A percentile compares a stretch with the other conserved stretches of the same genome.
These are phyloP conservation scores for Papiliotrema terrestris DNA, from an alignment of 1,284 basidiomycete genomes.

Conservation along the genomic window DNA sequence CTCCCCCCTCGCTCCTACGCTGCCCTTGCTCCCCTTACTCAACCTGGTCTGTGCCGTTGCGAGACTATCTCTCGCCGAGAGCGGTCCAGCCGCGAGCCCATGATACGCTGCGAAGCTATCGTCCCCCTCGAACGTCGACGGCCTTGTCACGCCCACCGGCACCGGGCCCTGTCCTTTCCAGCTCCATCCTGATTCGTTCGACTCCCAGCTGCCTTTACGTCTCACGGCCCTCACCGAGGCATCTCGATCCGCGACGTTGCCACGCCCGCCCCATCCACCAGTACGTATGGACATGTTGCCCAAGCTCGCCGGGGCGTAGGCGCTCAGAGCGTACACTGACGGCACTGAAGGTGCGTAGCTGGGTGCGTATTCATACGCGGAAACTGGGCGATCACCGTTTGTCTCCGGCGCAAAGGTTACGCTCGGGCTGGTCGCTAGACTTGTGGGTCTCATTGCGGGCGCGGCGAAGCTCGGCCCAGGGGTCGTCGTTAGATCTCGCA, in stretches of 20 bases:
- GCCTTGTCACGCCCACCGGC: neutral
- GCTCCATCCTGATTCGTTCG: constrained; percentile 39
- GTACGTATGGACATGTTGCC: constrained; percentile 6
- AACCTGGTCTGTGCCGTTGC: neutral
- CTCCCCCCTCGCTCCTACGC: neutral
- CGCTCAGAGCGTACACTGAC: constrained; percentile 9
- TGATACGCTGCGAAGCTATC: neutral
- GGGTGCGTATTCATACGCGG: constrained; percentile 1
- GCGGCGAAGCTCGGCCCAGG: constrained; percentile 1
- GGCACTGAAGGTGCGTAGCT: constrained; percentile 6
- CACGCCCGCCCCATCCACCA: constrained; percentile 7
- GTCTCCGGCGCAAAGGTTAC: constrained; percentile 22
- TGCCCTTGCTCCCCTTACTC: neutral
- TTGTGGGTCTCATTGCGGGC: constrained; percentile 3
- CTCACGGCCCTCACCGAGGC: constrained; percentile 33
- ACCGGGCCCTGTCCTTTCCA: constrained; percentile 14
- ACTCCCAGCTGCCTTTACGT: constrained; percentile 33
- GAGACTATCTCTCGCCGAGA: neutral
- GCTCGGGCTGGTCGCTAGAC: constrained; percentile 13
- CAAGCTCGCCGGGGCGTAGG: constrained; percentile 5
- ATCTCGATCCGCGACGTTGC: constrained; percentile 23
- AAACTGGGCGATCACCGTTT: neutral
- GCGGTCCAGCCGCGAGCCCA: neutral
- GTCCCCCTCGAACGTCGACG: neutral
- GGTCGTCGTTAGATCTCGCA: constrained; percentile 1